phyloP scores from a whole-genome alignment of 2,329 filamentous ascomycete genomes.

The Exophiala mesophila region DNA sequence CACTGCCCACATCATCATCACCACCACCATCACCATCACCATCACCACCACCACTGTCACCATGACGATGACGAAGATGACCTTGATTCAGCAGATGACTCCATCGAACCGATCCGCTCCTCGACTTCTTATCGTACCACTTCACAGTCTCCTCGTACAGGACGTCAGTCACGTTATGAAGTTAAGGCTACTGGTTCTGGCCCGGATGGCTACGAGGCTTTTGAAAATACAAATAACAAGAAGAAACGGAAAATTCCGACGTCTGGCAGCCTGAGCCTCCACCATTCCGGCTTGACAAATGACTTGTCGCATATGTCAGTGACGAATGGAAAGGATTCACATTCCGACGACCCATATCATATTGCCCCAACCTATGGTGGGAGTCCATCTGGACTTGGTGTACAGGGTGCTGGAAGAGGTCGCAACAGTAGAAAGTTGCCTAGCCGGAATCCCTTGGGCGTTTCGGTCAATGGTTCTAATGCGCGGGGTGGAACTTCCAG shows the following conservation, averaged over 20 bases:
- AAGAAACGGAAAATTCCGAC: slow-evolving; percentile 98
- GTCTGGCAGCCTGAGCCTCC: slow-evolving; percentile 63
- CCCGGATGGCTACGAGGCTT: slow-evolving; percentile 90
- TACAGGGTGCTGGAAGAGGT: slow-evolving; percentile 80
- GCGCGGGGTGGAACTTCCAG: slow-evolving; percentile 22
- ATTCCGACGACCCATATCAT: slow-evolving; percentile 37
- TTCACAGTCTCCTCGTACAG: slow-evolving; percentile 33
- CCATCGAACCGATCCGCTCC: slow-evolving; percentile 41
- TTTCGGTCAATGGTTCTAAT: slow-evolving; percentile 29
- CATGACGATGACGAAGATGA: slow-evolving; percentile 54
- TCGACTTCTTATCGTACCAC: slow-evolving; percentile 39
- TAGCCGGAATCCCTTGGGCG: slow-evolving; percentile 27
- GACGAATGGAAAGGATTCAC: slow-evolving; percentile 34
- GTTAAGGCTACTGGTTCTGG: slow-evolving; percentile 56
- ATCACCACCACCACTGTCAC: slow-evolving; percentile 27
- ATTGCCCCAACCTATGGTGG: slow-evolving; percentile 40
- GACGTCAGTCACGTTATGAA: slow-evolving; percentile 28
- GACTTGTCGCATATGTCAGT: slow-evolving; percentile 63
- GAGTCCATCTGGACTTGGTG: slow-evolving; percentile 51
- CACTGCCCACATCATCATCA: slow-evolving; percentile 11
- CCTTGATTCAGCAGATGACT: slow-evolving; percentile 46
- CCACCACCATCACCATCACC: slow-evolving; percentile 13
- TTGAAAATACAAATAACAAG: slow-evolving; percentile 98
- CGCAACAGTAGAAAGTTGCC: slow-evolving; percentile 61
- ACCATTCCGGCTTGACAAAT: slow-evolving; percentile 55